Percentiles rank a stretch among this genome's conserved stretches.
Conservation (phyloP, 495 filamentous ascomycete genomes). For the Hapsidospora chrysogenum region DNA sequence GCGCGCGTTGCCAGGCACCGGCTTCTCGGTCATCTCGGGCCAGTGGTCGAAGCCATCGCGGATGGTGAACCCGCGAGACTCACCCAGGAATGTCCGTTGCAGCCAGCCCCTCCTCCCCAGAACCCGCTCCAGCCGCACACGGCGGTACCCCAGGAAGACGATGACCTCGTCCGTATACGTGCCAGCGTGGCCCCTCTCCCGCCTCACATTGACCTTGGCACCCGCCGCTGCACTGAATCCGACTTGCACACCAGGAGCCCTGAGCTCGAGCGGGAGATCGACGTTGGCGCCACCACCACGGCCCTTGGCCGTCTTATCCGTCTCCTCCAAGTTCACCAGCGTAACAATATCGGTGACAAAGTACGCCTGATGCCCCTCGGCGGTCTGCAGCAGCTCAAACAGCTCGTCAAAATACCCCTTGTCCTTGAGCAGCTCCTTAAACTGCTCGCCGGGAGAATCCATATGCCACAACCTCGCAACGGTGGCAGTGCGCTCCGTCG, state of each 20-base stretch:
- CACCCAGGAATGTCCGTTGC: not conserved
- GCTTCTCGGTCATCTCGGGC: not conserved
- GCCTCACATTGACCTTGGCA: not conserved
- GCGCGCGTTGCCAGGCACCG: not conserved
- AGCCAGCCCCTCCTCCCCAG: not conserved
- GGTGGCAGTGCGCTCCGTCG: constrained; percentile 2
- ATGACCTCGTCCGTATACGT: not conserved
- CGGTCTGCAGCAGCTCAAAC: not conserved
- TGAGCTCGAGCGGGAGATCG: not conserved
- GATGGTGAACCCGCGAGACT: not conserved
- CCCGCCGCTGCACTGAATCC: not conserved
- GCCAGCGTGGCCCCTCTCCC: not conserved
- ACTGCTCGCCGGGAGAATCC: not conserved
- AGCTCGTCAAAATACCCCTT: not conserved
- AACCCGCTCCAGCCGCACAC: constrained; percentile 2
- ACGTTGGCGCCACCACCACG: not conserved
- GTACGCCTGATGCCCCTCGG: not conserved
- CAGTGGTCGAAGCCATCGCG: constrained; percentile 1
- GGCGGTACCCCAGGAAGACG: constrained; percentile 1
- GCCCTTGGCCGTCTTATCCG: not conserved
- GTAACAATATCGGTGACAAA: constrained; percentile 3
- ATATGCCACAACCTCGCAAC: constrained; percentile 1
- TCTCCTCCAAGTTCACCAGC: constrained; percentile 1
- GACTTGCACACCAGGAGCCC: no score
- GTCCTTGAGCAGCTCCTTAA: constrained; percentile 1